phyloP scores from a whole-genome alignment of 345 rosid species.

The Eucalyptus decipiens region DNA sequence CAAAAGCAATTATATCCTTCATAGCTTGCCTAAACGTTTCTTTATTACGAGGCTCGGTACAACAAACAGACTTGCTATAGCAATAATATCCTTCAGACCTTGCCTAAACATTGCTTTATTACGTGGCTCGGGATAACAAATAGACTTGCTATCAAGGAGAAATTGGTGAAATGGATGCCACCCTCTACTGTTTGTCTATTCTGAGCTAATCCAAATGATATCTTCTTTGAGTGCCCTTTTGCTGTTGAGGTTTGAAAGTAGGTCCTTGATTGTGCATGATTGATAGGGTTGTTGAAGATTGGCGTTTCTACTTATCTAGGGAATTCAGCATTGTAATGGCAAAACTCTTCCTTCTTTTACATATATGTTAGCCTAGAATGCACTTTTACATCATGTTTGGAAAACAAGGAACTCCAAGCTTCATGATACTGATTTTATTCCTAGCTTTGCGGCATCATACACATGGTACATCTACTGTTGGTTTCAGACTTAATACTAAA shows the following conservation, averaged over 20 bases:
- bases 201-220: not conserved
- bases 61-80: not conserved
- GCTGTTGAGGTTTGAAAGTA: not conserved
- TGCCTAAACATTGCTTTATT: not conserved
- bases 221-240: not conserved
- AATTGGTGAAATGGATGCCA: not conserved
- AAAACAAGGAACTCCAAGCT: not conserved
- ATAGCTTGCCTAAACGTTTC: not conserved
- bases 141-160: not conserved
- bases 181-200: not conserved
- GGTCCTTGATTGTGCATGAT: not conserved
- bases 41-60: not conserved
- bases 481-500: not conserved
- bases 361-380: not conserved
- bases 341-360: not conserved
- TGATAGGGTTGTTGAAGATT: not conserved
- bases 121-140: not conserved
- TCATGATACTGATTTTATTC: not conserved
- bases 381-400: not conserved
- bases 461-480: not conserved
- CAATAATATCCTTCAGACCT: not conserved
- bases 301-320: not conserved
- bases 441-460: not conserved
- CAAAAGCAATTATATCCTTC: not conserved
- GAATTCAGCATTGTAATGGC: not conserved